Evolutionary conservation across 1,284 basidiomycete species (phyloP), one percentile per base, ranked within the genome.

Genomic region (Gymnopus androsaceus): DNA sequence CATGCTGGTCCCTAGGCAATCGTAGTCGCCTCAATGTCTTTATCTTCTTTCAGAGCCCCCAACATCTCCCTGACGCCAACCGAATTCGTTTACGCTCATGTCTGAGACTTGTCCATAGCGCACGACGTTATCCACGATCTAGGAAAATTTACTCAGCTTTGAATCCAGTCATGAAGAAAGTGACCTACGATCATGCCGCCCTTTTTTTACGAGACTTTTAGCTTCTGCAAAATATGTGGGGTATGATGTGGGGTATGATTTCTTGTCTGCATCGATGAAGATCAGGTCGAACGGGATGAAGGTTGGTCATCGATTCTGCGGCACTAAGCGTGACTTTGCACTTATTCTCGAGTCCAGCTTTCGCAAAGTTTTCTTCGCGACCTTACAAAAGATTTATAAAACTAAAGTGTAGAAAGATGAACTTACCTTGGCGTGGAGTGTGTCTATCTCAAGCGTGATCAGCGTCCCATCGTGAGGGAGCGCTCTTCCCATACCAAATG

Each of bases 71-170:
- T 72, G 1, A 83, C 76, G 3, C 83, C 84, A 54, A 79, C 74
- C 3, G 74, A 63, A 25, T 64, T 79, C 74, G 6, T 67, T 66
- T 47, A 70, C 67, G 3, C 67, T 63, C 3, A 72, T 74, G 59
- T 82, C 74, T 4, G 79, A 72, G 3, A 84, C 79, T 4, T 63
- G 66, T 3, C 79, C 84, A 37, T 74, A 66, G 14, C 80, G 75
- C 11, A 84, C 81, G 30, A 86, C 82, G 60, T 87, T 87, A 65
- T 87, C 84, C 3, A 86, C 78, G 57, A 84, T 78, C 81, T 82
- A 59, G 5, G 47, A 23, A 21, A 52, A 5, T 41, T 58, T 19
- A 51, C 9, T 17, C 36, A n/a, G 27, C 0, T 45, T 14, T 19
- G 33, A 7, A 36, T 9, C 15, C 27, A 33, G 21, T n/a, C n/a